Evolutionary conservation across 805 yeast genomes (phyloP), one percentile per base, ranked within the genome.

Genomic region (Candida anglica): DNA sequence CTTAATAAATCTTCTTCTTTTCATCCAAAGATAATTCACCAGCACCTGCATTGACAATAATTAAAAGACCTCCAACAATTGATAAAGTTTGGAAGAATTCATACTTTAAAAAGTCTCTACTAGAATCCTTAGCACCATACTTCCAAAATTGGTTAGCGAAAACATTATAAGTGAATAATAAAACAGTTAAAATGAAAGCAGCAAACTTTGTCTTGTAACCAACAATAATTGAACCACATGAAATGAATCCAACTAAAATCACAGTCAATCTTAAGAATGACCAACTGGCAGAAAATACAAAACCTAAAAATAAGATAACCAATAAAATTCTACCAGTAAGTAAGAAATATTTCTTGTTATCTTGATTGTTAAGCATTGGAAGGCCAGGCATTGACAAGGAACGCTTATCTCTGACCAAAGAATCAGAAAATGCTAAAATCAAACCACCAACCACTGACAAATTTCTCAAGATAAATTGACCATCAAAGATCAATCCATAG

Each of bases 21-120:
- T 88, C 97, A 54, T 91, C 98, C 38, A 91, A 66, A 18, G 95
- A 85, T 44, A 91, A 71, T 48, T 85, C 89, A 32, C 98, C 98
- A 19, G 98, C 98, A 42, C 98, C 98, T 3, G 96, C 86, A 63
- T 85, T 87, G 39, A 86, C 96, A 41, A 93, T 86, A 46, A 93
- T 68, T 41, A 91, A 65, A 42, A 91, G 75, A 1, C 98, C 98
- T 38, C 98, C 98, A 32, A 91, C 89, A 56, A 91, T 91, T 38
- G 95, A 83, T 55, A 91, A 71, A 25, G 95, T 87, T 67, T 93
- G 98, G 74, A 84, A 91, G 60, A 85, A 86, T 62, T 89, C 98
- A 60, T 89, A 93, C 60, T 85, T 85, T 58, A 87, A 65, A 60
- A 79, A 85, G 63, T 91, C 98, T 52, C 96, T 79, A 60, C 80